A percentile compares a stretch with the other conserved stretches of the same genome.
Evolutionary conservation across 176 grass and related monocot species (phyloP).

Genomic region (Triticum turgidum): DNA sequence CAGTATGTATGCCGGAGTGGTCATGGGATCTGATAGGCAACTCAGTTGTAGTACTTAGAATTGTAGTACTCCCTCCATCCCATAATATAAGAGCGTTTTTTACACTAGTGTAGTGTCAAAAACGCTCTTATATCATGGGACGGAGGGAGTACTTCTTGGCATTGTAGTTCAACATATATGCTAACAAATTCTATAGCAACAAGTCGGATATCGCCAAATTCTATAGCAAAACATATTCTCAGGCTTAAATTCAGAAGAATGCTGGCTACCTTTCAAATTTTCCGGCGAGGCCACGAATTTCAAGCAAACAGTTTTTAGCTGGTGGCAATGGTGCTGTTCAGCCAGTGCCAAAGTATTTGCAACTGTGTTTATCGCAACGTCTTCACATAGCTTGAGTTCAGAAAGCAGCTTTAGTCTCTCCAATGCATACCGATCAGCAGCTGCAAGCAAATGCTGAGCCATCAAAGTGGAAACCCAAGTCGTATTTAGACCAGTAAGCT

Average conservation of each 20-base stretch:
- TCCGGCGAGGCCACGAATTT: constrained; percentile 88
- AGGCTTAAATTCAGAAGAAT: neutral
- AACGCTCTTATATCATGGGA: too few relatives aligned
- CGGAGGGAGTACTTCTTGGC: neutral
- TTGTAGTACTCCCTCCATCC: too few relatives aligned
- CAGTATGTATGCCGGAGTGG: too few relatives aligned
- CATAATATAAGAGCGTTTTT: too few relatives aligned
- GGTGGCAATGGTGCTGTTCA: constrained; percentile 93
- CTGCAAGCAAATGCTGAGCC: constrained; percentile 94
- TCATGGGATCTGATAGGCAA: neutral
- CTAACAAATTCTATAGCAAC: neutral
- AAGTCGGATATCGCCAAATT: neutral
- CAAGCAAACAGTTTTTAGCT: constrained; percentile 93
- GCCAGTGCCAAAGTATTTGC: constrained; percentile 94
- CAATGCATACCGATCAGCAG: constrained; percentile 89
- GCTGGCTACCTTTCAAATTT: constrained; percentile 83
- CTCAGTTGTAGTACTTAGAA: neutral
- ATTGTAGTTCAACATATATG: neutral
- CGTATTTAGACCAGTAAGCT: constrained; percentile 75
- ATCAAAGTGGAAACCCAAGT: constrained; percentile 88
- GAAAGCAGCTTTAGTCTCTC: constrained; percentile 92
- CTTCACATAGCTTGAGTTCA: constrained; percentile 72
- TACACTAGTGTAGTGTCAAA: too few relatives aligned
- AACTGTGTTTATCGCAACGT: constrained; percentile 96
- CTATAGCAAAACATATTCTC: neutral